Percentiles rank a stretch among this genome's conserved stretches.
These are phyloP conservation scores for Lactarius sanguifluus DNA, from an alignment of 768 basidiomycete species.

Conservation along the genomic window DNA sequence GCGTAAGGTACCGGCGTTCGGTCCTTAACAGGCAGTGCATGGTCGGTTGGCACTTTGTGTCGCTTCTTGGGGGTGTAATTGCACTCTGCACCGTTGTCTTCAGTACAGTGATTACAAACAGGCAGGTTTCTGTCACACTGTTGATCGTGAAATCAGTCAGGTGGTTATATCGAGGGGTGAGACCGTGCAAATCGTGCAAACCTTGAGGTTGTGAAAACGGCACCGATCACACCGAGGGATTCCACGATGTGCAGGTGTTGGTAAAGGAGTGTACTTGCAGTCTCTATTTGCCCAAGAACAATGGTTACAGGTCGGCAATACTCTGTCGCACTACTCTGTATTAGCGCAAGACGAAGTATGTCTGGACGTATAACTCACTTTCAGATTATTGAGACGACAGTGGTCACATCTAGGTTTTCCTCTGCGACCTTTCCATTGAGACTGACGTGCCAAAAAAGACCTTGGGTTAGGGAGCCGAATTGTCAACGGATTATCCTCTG, in stretches of 20 bases:
- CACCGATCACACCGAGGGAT: conserved; percentile 74
- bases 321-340: conserved; percentile 59
- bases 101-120: conserved; percentile 65
- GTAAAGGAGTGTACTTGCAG: conserved; percentile 71
- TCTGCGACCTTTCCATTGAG: conserved; percentile 72
- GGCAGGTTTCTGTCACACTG: conserved; percentile 75
- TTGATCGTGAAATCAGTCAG: conserved; percentile 8
- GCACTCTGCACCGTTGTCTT: conserved; percentile 53
- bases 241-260: conserved; percentile 72
- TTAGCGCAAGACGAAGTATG: conserved; percentile 23
- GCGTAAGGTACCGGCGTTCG: conserved; percentile 43
- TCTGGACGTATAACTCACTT: conserved; percentile 45
- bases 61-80: conserved; percentile 75
- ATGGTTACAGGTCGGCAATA: conserved; percentile 69
- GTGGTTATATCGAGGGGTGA: conserved; percentile 19
- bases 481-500: conserved; percentile 45
- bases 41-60: conserved; percentile 51
- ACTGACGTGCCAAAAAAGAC: conserved; percentile 65
- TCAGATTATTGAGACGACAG: conserved; percentile 69
- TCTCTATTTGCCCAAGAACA: conserved; percentile 64
- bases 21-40: conserved; percentile 37
- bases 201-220: conserved; percentile 65
- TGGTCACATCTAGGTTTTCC: conserved; percentile 76
- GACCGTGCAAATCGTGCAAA: conserved; percentile 34
- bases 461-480: conserved; percentile 69